Evolutionary conservation across 345 rosid genomes (phyloP).

Genomic region (Luvunga scandens): DNA sequence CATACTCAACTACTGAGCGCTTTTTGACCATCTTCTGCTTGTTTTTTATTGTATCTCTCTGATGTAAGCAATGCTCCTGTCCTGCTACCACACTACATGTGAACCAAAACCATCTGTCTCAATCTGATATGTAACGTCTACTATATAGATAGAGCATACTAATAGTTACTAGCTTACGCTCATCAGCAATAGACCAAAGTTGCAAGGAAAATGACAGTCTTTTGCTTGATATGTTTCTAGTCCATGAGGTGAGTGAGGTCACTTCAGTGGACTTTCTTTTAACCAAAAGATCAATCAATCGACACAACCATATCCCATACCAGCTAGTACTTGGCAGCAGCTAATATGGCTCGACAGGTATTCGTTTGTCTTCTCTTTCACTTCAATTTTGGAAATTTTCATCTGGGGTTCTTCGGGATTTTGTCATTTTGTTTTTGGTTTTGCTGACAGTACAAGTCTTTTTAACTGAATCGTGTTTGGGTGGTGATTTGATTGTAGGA

Average conservation of each 20-base stretch:
- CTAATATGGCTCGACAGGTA: slow-evolving; percentile 35
- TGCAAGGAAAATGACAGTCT: slow-evolving; percentile 16
- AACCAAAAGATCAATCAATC: slow-evolving; percentile 25
- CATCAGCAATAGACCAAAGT: slow-evolving; percentile 6
- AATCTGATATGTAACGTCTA: background rate
- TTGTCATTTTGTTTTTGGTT: slow-evolving; percentile 16
- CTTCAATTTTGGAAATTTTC: slow-evolving; percentile 4
- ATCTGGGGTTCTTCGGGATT: slow-evolving; percentile 13
- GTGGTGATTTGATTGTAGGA: slow-evolving; percentile 29
- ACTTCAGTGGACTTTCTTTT: slow-evolving; percentile 9
- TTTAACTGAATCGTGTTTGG: background rate
- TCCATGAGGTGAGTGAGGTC: slow-evolving; percentile 10
- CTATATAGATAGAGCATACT: no score
- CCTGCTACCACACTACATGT: background rate
- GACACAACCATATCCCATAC: background rate
- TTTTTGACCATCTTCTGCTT: slow-evolving; percentile 16
- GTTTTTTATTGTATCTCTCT: slow-evolving; percentile 10
- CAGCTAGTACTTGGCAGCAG: background rate
- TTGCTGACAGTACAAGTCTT: slow-evolving; percentile 10
- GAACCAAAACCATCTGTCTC: background rate
- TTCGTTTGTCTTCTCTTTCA: slow-evolving; percentile 23
- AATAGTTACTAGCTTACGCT: background rate
- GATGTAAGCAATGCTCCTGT: background rate
- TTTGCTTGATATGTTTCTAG: background rate
- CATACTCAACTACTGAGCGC: background rate